Base-by-base conservation (phyloP, 2,329 filamentous ascomycete species). In the Talaromyces marneffei region DNA sequence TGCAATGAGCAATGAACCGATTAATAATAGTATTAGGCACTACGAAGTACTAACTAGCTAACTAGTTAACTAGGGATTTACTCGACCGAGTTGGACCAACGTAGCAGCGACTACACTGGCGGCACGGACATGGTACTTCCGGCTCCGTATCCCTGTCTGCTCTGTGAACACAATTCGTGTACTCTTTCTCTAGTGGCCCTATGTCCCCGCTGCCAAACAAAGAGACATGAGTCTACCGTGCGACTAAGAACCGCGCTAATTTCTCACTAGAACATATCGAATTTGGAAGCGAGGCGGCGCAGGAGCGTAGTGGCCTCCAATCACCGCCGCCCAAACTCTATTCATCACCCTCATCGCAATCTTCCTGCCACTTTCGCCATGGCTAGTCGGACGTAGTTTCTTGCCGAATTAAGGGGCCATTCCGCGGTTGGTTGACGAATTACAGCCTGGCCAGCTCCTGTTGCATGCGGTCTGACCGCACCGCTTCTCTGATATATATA, bases 141-240 rank as follows among this genome's bases (percentile, higher is more conserved):
- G 20, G 23, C 42, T 12, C 25, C 25, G 27, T 52, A 33, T 33
- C 48, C 48, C 29, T 31, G 42, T 9, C 40, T 31, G 10, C 33
- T n/a, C n/a, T n/a, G n/a, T n/a, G n/a, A n/a, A 52, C 23, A 46
- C 46, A 57, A 50, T 27, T 62, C 48, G 60, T 55, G 55, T 50
- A 18, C 27, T 20, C 10, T n/a, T 40, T 29, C 54, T 57, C 52
- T 57, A 53, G 53, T 35, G 46, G 56, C 44, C 39, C 39, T 62
- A 62, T n/a, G 60, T 58, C 60, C 59, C 60, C 60, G 60, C 60
- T 62, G 60, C 55, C 60, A 62, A 35, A 62, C 60, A 62, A 62
- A 62, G 55, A 59, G 48, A 29, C 46, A 53, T 31, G 57, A 54
- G 55, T 40, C 50, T 35, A 57, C 55, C 33, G 18, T 59, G 57